Base-by-base conservation (phyloP, 495 filamentous ascomycete genomes). In the Penicillium roqueforti region DNA sequence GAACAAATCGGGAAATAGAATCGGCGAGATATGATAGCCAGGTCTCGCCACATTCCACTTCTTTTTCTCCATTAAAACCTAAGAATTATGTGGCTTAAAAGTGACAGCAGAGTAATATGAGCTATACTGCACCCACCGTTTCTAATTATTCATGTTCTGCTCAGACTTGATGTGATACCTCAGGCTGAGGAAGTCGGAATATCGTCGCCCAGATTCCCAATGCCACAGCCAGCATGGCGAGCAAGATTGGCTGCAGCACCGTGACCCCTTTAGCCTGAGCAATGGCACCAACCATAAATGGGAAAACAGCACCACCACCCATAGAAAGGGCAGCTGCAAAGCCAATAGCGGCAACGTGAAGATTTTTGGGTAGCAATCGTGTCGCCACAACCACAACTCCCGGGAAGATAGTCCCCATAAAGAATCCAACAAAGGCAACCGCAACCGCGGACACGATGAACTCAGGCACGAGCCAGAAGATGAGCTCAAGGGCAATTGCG, bases 321-420 rank as follows among this genome's bases (percentile, higher is more conserved):
- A 86, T 84, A 0, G 87, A 88, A 63, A 90, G 83, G 0, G 88
- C 88, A 31, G 86, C 84, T 6, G 86, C 87, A 58, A 92, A 92
- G 0, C 89, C 88, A 53, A 93, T 86, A 6, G 85, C 83, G 44
- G 80, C 80, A 36, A 92, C 85, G 63, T 92, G 89, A 19, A 89
- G 72, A 58, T 88, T 80, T 23, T 73, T 74, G 3, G 89, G 88
- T 14, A 93, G 75, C 13, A 92, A 74, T 63, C 89, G 88, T 0
- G 87, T 87, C n/a, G 84, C 80, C 10, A 81, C 83, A 8, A 91
- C 80, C 18, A 95, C 80, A 23, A 83, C 87, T 7, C 84, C 86
- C 0, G 89, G 89, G 65, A 91, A 82, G 19, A 80, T 55, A 1
- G 76, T 76, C 1, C 80, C 82, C 1, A 82, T 60, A 59, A 88